These are phyloP conservation scores for Curvularia verruculosa DNA, from an alignment of 2,329 filamentous ascomycete species.

Conservation along the genomic window DNA sequence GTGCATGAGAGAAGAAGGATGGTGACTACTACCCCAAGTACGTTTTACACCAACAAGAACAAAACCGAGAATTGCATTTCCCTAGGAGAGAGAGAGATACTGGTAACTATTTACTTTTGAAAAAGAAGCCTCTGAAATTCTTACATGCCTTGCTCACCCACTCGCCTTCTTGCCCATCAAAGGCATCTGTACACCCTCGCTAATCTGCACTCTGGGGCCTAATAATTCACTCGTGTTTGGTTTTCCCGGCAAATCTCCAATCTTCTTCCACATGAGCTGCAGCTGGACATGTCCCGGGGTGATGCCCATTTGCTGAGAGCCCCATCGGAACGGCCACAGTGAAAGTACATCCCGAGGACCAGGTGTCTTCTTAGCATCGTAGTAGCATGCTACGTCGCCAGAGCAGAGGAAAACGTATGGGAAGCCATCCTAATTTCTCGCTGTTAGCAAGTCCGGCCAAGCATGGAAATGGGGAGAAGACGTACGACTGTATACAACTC, in stretches of 20 bases:
- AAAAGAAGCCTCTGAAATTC: not conserved
- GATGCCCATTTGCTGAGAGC: slow-evolving; percentile 41
- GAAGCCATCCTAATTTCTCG: slow-evolving; percentile 31
- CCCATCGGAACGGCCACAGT: slow-evolving; percentile 44
- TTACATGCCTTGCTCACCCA: not conserved
- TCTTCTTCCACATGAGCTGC: slow-evolving; percentile 40
- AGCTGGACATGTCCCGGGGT: slow-evolving; percentile 42
- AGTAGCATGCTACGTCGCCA: slow-evolving; percentile 43
- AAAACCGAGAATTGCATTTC: not conserved
- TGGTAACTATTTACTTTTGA: not conserved
- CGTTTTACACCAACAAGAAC: too few relatives aligned
- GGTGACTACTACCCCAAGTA: too few relatives aligned
- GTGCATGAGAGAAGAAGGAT: not conserved
- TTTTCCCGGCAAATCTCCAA: slow-evolving; percentile 31
- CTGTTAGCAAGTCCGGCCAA: not conserved
- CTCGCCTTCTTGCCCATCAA: slow-evolving; percentile 23
- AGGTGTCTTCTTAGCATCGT: slow-evolving; percentile 39
- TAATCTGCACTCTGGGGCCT: slow-evolving; percentile 27
- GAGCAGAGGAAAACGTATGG: slow-evolving; percentile 42
- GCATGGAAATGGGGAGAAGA: slow-evolving; percentile 6
- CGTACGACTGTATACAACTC: slow-evolving; percentile 42
- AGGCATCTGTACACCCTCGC: slow-evolving; percentile 28
- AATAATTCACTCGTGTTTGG: slow-evolving; percentile 17
- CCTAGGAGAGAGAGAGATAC: not conserved
- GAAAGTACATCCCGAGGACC: slow-evolving; percentile 20